These are phyloP conservation scores for Santalum album DNA, from an alignment of 164 flowering plant genomes.

Conservation along the genomic window DNA sequence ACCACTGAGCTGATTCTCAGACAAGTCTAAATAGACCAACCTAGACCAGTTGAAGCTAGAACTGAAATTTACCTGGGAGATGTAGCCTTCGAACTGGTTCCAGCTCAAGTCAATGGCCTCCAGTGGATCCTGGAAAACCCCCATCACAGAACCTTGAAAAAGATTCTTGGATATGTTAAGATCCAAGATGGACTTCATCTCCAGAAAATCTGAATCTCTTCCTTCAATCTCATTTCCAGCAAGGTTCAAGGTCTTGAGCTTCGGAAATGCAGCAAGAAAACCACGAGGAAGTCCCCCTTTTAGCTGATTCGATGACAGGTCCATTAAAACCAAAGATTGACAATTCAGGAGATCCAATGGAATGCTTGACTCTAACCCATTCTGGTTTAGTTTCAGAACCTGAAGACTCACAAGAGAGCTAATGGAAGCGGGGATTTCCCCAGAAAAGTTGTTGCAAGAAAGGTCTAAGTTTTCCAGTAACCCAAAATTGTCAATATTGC, in stretches of 20 bases:
- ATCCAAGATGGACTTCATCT: constrained; percentile 34
- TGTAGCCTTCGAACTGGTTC: constrained; percentile 73
- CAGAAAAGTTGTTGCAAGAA: constrained; percentile 57
- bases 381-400: constrained; percentile 42
- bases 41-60: constrained; percentile 48
- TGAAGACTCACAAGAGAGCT: constrained; percentile 42
- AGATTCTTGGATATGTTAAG: constrained; percentile 65
- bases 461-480: constrained; percentile 49
- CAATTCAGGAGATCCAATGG: constrained; percentile 47
- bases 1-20: constrained; percentile 72
- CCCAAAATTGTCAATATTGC: constrained; percentile 73
- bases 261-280: constrained; percentile 53
- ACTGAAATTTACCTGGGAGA: constrained; percentile 55
- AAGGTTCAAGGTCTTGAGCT: constrained; percentile 47
- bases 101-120: constrained; percentile 65
- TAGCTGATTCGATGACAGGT: constrained; percentile 49
- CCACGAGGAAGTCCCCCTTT: constrained; percentile 57
- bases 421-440: constrained; percentile 54
- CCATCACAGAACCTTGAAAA: constrained; percentile 63
- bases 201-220: constrained; percentile 41
- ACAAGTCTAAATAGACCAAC: constrained; percentile 59
- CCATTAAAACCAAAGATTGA: constrained; percentile 37
- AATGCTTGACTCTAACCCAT: constrained; percentile 40
- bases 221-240: constrained; percentile 63
- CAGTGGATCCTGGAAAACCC: constrained; percentile 36